Base-by-base conservation (phyloP, 306 rosid genomes). In the Cicer judaicum region DNA sequence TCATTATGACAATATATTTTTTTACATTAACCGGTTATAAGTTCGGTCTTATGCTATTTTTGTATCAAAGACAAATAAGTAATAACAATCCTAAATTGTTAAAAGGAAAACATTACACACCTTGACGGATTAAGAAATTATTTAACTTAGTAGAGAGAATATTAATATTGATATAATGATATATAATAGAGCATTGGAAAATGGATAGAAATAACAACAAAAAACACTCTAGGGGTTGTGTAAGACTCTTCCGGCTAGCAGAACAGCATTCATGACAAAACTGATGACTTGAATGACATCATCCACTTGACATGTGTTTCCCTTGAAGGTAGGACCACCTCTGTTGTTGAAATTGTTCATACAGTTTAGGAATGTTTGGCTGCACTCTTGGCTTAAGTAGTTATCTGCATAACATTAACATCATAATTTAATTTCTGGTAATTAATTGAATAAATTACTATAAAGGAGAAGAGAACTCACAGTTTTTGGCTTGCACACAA, bases 341-440 rank as follows among this genome's bases (percentile, higher is more conserved):
- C 85, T 29, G 2, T 78, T 79, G 66, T 76, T 84, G 83, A 90
- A 87, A 0, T 63, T 72, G 1, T 78, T 66, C 96, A 90, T 83
- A 82, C 98, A 93, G 16, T 82, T 62, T 4, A 90, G 59, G 74
- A 92, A 73, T 72, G 76, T 77, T 73, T 82, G 80, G 85, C 93
- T 87, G 82, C 95, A 93, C 74, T 90, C 91, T 79, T 83, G 81
- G 82, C 95, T 90, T 53, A 90, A 74, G 86, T 93, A 93, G 46
- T 85, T 91, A 81, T 90, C 98, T 93, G 85, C 89, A 74, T 50
- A 29, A 10, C 59, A 46, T 8, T 29, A 16, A 10, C 65, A 50
- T 10, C 78, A 50, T 52, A 41, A 79, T 15, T 29, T 1, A 39
- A 43, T 56, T 64, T 38, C 1, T 29, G 36, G 9, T 10, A 24